Evolutionary conservation across 2,329 filamentous ascomycete genomes (phyloP).

Genomic region (Penicillium verrucosum): DNA sequence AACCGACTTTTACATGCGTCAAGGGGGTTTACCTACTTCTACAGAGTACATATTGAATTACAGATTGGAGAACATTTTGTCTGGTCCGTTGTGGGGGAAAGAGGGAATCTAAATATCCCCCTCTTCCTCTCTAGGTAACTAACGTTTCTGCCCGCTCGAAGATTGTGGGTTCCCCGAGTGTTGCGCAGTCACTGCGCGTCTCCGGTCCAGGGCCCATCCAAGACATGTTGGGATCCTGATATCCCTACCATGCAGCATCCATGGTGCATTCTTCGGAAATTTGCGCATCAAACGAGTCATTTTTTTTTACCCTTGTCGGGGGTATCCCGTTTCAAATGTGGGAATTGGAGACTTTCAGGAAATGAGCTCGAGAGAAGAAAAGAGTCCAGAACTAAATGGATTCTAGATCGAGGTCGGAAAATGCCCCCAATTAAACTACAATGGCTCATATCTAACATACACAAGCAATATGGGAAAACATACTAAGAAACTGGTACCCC

Average conservation of each 20-base stretch:
- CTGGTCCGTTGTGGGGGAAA: slow-evolving; percentile 10
- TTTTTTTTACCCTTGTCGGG: background rate
- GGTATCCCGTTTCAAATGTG: background rate
- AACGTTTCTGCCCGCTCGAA: background rate
- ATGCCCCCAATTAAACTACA: background rate
- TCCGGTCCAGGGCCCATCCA: slow-evolving; percentile 4
- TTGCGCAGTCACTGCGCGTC: slow-evolving; percentile 11
- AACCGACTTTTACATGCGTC: background rate
- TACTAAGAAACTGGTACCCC: background rate
- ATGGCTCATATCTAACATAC: background rate
- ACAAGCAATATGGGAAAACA: background rate
- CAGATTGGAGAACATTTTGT: background rate
- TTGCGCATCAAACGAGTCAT: background rate
- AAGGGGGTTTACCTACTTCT: background rate
- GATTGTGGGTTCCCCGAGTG: slow-evolving; percentile 1
- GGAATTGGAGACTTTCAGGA: background rate
- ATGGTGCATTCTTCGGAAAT: background rate
- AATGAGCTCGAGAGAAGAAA: background rate
- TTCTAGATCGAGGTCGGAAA: background rate
- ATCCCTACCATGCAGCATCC: background rate
- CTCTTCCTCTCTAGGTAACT: background rate
- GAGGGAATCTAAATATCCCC: background rate
- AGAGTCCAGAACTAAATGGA: background rate
- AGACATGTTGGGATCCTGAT: background rate
- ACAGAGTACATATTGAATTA: background rate